These are phyloP conservation scores for Xerocomellus dryophilus DNA, from an alignment of 768 basidiomycete genomes.

Conservation along the genomic window DNA sequence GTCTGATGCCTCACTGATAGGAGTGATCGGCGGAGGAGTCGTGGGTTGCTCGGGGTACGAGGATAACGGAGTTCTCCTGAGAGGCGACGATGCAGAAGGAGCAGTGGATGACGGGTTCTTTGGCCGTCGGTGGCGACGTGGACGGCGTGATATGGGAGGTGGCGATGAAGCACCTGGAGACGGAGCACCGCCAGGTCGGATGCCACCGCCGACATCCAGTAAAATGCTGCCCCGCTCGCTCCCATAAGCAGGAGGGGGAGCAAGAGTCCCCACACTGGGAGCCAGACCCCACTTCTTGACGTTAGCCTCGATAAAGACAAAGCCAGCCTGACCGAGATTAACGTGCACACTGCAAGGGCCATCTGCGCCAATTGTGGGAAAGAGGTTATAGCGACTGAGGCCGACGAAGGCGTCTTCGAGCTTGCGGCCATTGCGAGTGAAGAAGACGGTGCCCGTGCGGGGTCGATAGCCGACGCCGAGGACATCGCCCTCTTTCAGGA, in stretches of 20 bases:
- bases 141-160: constrained; percentile 45
- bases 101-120: constrained; percentile 37
- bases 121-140: constrained; percentile 59
- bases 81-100: constrained; percentile 60
- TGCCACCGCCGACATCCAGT: constrained; percentile 70
- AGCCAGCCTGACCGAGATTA: constrained; percentile 96
- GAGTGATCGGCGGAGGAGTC: constrained; percentile 68
- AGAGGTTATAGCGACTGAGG: constrained; percentile 86
- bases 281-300: constrained; percentile 99
- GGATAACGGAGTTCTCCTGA: constrained; percentile 50
- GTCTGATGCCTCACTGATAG: constrained; percentile 64
- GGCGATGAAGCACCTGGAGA: constrained; percentile 46
- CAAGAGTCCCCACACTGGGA: constrained; percentile 93
- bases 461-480: constrained; percentile 95
- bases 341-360: constrained; percentile 96
- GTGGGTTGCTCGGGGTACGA: constrained; percentile 47
- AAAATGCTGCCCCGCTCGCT: constrained; percentile 95
- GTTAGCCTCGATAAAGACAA: constrained; percentile 99
- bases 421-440: constrained; percentile 95
- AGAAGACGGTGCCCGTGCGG: constrained; percentile 96
- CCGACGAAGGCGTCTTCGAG: constrained; percentile 95
- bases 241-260: constrained; percentile 97
- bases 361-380: constrained; percentile 95
- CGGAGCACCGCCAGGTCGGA: constrained; percentile 37
- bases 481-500: constrained; percentile 90